Conservation (phyloP, 192 early-diverging fungal genomes). For the Backusella tuberculispora region DNA sequence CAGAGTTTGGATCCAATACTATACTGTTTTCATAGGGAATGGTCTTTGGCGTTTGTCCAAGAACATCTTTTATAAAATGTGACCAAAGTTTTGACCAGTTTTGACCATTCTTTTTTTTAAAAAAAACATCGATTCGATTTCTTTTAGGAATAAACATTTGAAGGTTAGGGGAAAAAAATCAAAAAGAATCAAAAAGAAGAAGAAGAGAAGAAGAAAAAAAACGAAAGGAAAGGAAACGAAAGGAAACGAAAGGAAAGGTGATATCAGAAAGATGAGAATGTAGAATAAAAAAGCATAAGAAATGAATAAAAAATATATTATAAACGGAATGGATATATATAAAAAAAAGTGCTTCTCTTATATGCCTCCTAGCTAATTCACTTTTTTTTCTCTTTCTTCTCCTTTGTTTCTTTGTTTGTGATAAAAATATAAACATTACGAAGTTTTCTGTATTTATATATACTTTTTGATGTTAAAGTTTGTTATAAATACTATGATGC, state of each 20-base stretch:
- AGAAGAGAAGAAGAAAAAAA: not conserved
- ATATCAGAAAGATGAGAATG: slow-evolving; percentile 5
- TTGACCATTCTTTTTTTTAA: slow-evolving; percentile 9
- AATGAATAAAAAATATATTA: not conserved
- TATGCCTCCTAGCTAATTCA: not conserved
- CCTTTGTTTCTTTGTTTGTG: not conserved
- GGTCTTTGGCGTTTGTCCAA: not conserved
- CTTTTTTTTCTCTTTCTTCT: not conserved
- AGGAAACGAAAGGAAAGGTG: no score
- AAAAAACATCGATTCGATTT: slow-evolving; percentile 4
- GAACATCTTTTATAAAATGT: slow-evolving; percentile 3
- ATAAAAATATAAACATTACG: not conserved
- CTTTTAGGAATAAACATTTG: slow-evolving; percentile 5
- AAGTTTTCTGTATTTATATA: not conserved
- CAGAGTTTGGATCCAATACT: slow-evolving; percentile 14
- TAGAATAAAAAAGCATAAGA: slow-evolving; percentile 10
- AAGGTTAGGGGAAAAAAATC: not conserved
- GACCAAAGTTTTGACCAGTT: slow-evolving; percentile 1
- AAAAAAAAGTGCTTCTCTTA: slow-evolving; percentile 5
- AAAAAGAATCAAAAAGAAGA: not conserved
- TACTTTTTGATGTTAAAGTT: not conserved
- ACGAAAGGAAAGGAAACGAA: no score
- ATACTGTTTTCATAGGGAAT: slow-evolving; percentile 6
- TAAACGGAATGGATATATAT: not conserved
- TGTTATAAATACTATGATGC: not conserved